These are phyloP conservation scores for Aspergillus arachidicola DNA, from an alignment of 2,329 filamentous ascomycete species.

Conservation along the genomic window DNA sequence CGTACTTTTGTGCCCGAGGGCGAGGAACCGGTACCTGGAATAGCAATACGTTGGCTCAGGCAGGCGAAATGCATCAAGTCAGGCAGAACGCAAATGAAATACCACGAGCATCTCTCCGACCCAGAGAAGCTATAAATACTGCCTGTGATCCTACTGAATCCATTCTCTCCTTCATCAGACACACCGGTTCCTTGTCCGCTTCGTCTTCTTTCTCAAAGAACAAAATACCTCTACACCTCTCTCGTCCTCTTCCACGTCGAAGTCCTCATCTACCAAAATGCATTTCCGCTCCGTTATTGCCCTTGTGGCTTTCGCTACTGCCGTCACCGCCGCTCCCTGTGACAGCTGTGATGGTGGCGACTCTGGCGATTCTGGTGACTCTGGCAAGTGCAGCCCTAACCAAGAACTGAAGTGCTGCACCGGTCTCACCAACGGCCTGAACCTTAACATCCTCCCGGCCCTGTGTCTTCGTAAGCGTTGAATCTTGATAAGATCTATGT, in stretches of 20 bases:
- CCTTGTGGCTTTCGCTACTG: background rate
- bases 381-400: background rate
- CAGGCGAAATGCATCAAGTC: background rate
- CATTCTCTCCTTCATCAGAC: background rate
- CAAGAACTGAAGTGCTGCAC: background rate
- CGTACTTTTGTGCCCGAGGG: background rate
- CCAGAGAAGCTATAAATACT: background rate
- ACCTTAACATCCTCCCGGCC: background rate
- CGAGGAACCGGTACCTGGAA: background rate
- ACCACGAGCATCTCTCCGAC: background rate
- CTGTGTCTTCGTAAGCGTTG: background rate
- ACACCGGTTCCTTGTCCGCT: background rate
- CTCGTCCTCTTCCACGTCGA: background rate
- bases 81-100: background rate
- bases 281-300: background rate
- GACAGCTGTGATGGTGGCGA: background rate
- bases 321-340: background rate
- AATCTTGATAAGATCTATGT: rapidly evolving
- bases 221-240: background rate
- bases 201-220: background rate
- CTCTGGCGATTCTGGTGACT: background rate
- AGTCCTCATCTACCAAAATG: background rate
- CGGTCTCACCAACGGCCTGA: background rate
- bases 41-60: background rate
- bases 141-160: background rate